phyloP scores from a whole-genome alignment of 768 basidiomycete species.

The Pisolithus tinctorius region DNA sequence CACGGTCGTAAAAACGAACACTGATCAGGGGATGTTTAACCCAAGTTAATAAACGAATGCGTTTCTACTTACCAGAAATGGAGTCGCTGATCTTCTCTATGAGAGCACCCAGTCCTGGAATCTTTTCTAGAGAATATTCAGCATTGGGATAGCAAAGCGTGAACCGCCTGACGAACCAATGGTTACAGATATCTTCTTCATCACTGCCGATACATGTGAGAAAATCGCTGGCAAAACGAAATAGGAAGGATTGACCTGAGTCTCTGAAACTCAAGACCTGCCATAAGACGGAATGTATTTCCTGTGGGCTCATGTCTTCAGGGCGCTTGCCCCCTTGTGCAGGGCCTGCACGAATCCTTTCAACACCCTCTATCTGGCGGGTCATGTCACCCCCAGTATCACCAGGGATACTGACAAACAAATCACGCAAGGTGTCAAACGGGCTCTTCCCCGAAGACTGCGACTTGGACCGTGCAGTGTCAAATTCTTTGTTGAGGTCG shows the following conservation, averaged over 20 bases:
- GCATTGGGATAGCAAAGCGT: neutral
- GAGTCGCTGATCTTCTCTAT: conserved; percentile 77
- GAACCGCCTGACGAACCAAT: conserved; percentile 42
- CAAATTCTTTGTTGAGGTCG: conserved; percentile 76
- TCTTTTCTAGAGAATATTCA: conserved; percentile 49
- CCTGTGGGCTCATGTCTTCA: conserved; percentile 82
- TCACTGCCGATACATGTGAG: conserved; percentile 32
- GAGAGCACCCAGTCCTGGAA: conserved; percentile 68
- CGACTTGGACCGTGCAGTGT: conserved; percentile 56
- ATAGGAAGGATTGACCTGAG: conserved; percentile 36
- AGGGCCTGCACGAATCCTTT: conserved; percentile 57
- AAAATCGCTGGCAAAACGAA: neutral
- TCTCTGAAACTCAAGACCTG: conserved; percentile 83
- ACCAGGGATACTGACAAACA: conserved; percentile 61
- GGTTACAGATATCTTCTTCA: conserved; percentile 72
- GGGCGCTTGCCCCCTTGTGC: conserved; percentile 62
- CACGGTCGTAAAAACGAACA: conserved; percentile 79
- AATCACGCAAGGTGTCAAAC: conserved; percentile 46
- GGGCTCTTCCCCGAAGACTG: conserved; percentile 30
- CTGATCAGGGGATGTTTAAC: conserved; percentile 29
- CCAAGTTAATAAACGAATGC: neutral
- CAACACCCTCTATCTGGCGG: conserved; percentile 70
- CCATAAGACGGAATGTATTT: conserved; percentile 79
- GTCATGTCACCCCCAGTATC: conserved; percentile 53
- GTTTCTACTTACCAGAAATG: conserved; percentile 44